Conservation (phyloP, 1,139 yeast genomes). For the Trichomonascaceae sp. region DNA sequence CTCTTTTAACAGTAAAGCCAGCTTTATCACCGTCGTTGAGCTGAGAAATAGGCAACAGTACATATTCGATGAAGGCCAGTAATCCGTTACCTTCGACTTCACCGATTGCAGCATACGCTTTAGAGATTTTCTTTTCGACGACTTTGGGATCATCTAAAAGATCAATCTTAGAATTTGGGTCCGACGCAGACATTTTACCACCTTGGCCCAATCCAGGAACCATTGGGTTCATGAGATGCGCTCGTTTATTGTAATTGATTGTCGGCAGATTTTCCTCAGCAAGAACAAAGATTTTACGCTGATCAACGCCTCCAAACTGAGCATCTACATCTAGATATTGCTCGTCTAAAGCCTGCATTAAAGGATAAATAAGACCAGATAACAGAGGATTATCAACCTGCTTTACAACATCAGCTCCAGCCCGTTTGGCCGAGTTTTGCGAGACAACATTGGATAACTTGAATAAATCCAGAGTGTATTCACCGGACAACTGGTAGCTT, state of each 20-base stretch:
- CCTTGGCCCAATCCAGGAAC: constrained; percentile 97
- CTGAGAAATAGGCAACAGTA: constrained; percentile 79
- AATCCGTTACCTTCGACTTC: constrained; percentile 87
- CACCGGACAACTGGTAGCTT: constrained; percentile 70
- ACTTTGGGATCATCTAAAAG: constrained; percentile 80
- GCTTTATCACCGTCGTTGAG: constrained; percentile 50
- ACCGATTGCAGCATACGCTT: constrained; percentile 96
- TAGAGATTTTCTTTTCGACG: constrained; percentile 82
- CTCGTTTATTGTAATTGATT: constrained; percentile 92
- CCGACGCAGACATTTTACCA: constrained; percentile 97
- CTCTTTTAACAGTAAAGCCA: constrained; percentile 75
- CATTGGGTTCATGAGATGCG: constrained; percentile 98
- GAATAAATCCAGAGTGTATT: constrained; percentile 86
- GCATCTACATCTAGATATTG: constrained; percentile 83
- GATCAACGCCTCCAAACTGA: constrained; percentile 99
- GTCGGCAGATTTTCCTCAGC: constrained; percentile 91
- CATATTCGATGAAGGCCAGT: constrained; percentile 76
- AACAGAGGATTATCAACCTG: constrained; percentile 92
- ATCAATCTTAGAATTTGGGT: constrained; percentile 96
- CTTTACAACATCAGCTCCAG: constrained; percentile 99
- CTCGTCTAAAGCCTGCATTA: constrained; percentile 98
- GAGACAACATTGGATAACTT: constrained; percentile 74
- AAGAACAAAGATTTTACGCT: constrained; percentile 92
- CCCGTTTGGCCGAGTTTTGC: constrained; percentile 95
- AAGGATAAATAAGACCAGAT: constrained; percentile 91